Evolutionary conservation across 805 yeast genomes (phyloP), one percentile per base, ranked within the genome.

Genomic region (Lachancea nothofagi): DNA sequence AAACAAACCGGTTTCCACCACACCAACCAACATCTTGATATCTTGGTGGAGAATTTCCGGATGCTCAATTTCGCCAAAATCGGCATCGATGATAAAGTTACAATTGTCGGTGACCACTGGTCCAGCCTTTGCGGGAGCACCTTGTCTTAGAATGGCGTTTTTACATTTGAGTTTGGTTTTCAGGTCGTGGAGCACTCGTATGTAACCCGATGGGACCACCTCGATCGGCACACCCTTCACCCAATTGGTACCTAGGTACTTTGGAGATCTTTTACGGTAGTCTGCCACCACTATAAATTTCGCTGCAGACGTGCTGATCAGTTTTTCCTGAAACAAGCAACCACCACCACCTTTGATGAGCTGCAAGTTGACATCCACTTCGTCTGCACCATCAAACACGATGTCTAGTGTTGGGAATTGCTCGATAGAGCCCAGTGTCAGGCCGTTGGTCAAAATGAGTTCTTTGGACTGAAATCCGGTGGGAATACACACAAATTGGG

Each of bases 331-430:
- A 67, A 93, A 82, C 47, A 88, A 70, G 63, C 99, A 93, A 2
- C 97, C 99, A 29, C 99, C 99, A 35, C 99, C 99, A 50, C 99
- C 99, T 66, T 93, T 93, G 61, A 93, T 93, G 54, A 89, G 79
- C 58, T 88, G 85, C 52, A 93, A 71, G 15, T 71, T 58, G 4
- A 75, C 58, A 62, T 90, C 98, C 42, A 89, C 89, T 64, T 93
- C 98, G 64, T 93, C 99, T 2, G 98, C 97, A 32, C 99, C 99
- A 62, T 93, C 99, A 60, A 93, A 93, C 1, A 96, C 96, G 51
- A 93, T 78, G 59, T 93, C 98, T 32, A 93, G 67, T 19, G 72
- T 72, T 2, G 95, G 85, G 35, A 67, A 80, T 67, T 87, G 89
- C 55, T 90, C 97, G 44, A 90, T 76, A 7, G 83, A 71, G 2